Evolutionary conservation across 2,329 filamentous ascomycete genomes (phyloP), one percentile per base, ranked within the genome.

Genomic region (Xylariaceae sp.): DNA sequence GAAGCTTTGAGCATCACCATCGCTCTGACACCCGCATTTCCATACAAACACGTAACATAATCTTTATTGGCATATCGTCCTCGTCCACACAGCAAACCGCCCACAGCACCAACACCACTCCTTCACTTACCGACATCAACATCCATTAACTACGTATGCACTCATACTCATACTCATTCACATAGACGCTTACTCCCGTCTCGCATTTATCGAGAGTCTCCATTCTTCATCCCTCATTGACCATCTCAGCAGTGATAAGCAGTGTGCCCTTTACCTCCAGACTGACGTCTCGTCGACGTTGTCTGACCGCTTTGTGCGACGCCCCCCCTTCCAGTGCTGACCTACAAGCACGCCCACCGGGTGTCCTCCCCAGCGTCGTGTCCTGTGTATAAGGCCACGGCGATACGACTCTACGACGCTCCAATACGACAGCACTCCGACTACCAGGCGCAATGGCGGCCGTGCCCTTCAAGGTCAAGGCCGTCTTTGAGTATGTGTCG

Each of bases 401-500:
- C 23, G 10, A 23, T 8, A 2, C 23, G 23, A 51, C 23, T 11
- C 23, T 51, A 34, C 49, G 49, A 35, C 30, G n/a, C 15, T 51
- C 8, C 37, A 23, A 34, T 13, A 15, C 49, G 4, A 7, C 49
- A n/a, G 18, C 23, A 5, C 23, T 51, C 13, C 49, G 49, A 35
- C 30, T 34, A 15, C 53, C 56, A 63, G 64, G 65, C 78, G 82
- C 75, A 73, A 92, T 92, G 88, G 80, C 87, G 74, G 75, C 73
- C 62, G 80, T 81, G 68, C 86, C 87, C 62, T 97, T 96, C 82
- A 95, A 90, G 78, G 94, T 99, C 80, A 96, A 92, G 82, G 91
- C 94, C 68, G 78, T 97, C 72, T 99, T 89, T 80, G 93, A 97
- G 74, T 99, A 99, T 79, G 80, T 83, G 73, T 97, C 94, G 67